Conservation (phyloP, 495 filamentous ascomycete genomes). For the Aspergillus sclerotiicarbonarius region DNA sequence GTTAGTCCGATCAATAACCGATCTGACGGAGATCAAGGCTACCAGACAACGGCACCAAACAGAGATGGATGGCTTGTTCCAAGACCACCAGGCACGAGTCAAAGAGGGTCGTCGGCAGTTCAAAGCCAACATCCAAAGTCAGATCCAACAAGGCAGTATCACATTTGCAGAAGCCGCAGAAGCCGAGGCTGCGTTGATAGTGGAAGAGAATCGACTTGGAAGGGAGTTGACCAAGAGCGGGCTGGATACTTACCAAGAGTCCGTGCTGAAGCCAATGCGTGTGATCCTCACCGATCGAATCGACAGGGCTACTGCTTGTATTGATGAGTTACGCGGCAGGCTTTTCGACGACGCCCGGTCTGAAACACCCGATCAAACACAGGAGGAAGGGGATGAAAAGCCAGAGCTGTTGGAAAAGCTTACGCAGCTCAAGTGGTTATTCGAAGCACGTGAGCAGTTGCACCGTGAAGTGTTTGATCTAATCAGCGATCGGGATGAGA, state of each 20-base stretch:
- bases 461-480: conserved; percentile 82
- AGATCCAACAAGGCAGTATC: conserved; percentile 72
- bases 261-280: conserved; percentile 75
- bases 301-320: conserved; percentile 58
- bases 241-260: conserved; percentile 73
- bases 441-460: conserved; percentile 84
- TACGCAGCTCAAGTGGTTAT: conserved; percentile 95
- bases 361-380: conserved; percentile 73
- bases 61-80: conserved; percentile 35
- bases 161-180: conserved; percentile 78
- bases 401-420: conserved; percentile 92
- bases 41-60: conserved; percentile 59
- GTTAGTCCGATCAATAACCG: conserved; percentile 70
- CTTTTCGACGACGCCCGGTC: conserved; percentile 72
- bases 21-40: conserved; percentile 67
- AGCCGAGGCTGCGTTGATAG: conserved; percentile 64
- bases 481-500: conserved; percentile 76
- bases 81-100: conserved; percentile 40
- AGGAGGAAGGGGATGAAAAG: conserved; percentile 93
- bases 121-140: conserved; percentile 64
- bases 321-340: conserved; percentile 66
- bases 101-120: conserved; percentile 51
- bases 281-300: conserved; percentile 66
- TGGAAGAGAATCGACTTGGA: conserved; percentile 58
- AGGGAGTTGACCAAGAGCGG: conserved; percentile 65